phyloP scores from a whole-genome alignment of 768 basidiomycete genomes.

The Tremella mesenterica region DNA sequence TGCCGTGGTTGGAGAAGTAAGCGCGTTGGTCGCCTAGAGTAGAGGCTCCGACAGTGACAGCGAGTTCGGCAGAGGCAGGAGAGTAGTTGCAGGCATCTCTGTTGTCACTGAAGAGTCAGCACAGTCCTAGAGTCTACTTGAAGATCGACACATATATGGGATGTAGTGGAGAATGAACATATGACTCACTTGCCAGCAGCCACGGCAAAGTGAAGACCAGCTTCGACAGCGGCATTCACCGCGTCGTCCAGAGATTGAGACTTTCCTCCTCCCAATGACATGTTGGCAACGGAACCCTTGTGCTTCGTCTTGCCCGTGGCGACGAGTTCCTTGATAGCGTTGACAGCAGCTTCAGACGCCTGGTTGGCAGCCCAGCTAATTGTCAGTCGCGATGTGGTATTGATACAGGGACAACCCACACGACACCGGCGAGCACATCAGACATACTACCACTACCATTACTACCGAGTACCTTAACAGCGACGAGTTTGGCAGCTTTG shows the following conservation, averaged over 20 bases:
- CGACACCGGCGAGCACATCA: constrained; percentile 82
- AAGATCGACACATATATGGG: neutral
- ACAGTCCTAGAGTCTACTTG: constrained; percentile 12
- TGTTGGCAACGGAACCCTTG: constrained; percentile 73
- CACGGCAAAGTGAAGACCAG: constrained; percentile 90
- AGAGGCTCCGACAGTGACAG: constrained; percentile 87
- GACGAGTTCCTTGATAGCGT: constrained; percentile 58
- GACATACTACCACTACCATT: constrained; percentile 92
- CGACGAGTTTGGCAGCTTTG: constrained; percentile 64
- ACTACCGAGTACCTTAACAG: constrained; percentile 59
- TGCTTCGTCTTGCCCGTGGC: constrained; percentile 69
- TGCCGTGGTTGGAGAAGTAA: constrained; percentile 76
- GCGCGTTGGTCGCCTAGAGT: constrained; percentile 47
- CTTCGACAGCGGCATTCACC: constrained; percentile 73
- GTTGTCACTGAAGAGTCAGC: constrained; percentile 56
- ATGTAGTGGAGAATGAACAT: neutral
- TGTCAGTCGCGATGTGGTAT: neutral
- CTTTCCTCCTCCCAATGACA: constrained; percentile 96
- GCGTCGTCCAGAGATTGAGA: constrained; percentile 71
- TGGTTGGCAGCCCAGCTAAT: constrained; percentile 56
- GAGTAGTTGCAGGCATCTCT: constrained; percentile 87
- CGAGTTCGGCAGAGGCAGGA: constrained; percentile 77
- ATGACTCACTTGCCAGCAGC: constrained; percentile 62
- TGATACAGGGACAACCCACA: constrained; percentile 21
- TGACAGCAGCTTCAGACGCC: constrained; percentile 51